Conservation (phyloP, 192 early-diverging fungal species). For the Coemansia sp. region DNA sequence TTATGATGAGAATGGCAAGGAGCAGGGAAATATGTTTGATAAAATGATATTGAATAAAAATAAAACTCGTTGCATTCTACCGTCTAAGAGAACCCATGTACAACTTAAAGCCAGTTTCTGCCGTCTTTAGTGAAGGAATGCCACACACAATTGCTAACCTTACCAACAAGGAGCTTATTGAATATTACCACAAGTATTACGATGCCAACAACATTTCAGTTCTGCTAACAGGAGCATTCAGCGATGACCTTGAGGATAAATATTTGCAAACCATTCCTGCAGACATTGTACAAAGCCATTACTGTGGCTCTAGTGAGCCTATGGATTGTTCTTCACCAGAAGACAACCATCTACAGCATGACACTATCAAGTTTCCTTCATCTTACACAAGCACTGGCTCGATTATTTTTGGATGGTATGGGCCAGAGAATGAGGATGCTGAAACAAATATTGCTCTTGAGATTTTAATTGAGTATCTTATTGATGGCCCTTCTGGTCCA, state of each 20-base stretch:
- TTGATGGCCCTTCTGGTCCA: conserved; percentile 69
- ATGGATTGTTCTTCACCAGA: conserved; percentile 31
- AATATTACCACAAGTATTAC: conserved; percentile 77
- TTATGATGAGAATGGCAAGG: conserved; percentile 64
- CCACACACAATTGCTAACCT: conserved; percentile 72
- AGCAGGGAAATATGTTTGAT: conserved; percentile 78
- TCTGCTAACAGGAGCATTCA: conserved; percentile 60
- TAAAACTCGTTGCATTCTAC: conserved; percentile 58
- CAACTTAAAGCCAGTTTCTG: conserved; percentile 60
- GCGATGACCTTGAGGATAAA: conserved; percentile 41
- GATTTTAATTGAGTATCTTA: conserved; percentile 71
- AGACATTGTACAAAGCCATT: conserved; percentile 26
- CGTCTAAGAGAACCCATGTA: conserved; percentile 34
- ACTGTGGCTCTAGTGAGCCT: conserved; percentile 23
- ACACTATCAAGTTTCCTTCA: conserved; percentile 57
- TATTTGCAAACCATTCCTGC: conserved; percentile 36
- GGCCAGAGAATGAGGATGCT: conserved; percentile 66
- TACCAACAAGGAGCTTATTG: conserved; percentile 71
- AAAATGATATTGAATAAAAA: conserved; percentile 76
- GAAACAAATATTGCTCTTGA: conserved; percentile 64
- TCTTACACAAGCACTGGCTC: conserved; percentile 66
- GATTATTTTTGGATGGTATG: conserved; percentile 70
- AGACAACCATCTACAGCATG: neutral
- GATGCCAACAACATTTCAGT: conserved; percentile 68
- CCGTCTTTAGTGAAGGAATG: conserved; percentile 73